Conservation (phyloP, 2,329 filamentous ascomycete species). For the Coniochaeta sp. region DNA sequence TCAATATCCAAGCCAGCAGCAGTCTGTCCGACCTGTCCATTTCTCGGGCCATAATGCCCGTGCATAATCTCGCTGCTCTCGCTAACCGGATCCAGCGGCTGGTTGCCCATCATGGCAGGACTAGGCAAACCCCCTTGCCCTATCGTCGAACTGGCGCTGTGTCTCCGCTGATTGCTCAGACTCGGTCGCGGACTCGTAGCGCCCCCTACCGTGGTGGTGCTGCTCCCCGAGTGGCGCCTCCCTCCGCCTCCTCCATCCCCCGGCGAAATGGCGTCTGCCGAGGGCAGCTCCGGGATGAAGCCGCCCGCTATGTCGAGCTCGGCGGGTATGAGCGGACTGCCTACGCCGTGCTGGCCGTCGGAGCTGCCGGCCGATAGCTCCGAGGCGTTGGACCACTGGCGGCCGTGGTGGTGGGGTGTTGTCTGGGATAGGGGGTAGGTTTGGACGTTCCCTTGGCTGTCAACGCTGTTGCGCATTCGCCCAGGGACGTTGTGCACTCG, state of each 20-base stretch:
- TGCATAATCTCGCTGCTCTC: conserved; percentile 35
- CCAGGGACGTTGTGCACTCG: conserved; percentile 12
- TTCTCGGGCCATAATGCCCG: conserved; percentile 36
- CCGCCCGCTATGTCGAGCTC: conserved; percentile 30
- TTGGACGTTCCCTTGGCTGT: conserved; percentile 30
- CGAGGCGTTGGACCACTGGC: conserved; percentile 36
- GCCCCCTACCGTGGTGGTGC: conserved; percentile 1
- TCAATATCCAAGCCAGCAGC: conserved; percentile 17
- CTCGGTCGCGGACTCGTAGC: conserved; percentile 18
- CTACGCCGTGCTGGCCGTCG: conserved; percentile 14
- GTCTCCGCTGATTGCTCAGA: conserved; percentile 17
- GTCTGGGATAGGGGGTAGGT: too few relatives aligned
- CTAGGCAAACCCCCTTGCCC: conserved; percentile 8
- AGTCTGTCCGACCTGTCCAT: conserved; percentile 32
- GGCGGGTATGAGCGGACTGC: conserved; percentile 19
- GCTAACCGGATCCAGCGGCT: conserved; percentile 27
- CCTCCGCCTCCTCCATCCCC: conserved; percentile 3
- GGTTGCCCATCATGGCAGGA: not conserved
- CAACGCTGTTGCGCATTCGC: conserved; percentile 23
- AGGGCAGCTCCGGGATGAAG: conserved; percentile 29
- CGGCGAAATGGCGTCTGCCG: conserved; percentile 11
- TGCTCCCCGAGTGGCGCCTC: conserved; percentile 17
- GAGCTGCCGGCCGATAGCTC: conserved; percentile 29
- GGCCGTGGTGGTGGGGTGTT: conserved; percentile 24
- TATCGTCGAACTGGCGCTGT: conserved; percentile 18